Base-by-base conservation (phyloP, 176 grass and related monocot species). In the Melocanna baccifera region DNA sequence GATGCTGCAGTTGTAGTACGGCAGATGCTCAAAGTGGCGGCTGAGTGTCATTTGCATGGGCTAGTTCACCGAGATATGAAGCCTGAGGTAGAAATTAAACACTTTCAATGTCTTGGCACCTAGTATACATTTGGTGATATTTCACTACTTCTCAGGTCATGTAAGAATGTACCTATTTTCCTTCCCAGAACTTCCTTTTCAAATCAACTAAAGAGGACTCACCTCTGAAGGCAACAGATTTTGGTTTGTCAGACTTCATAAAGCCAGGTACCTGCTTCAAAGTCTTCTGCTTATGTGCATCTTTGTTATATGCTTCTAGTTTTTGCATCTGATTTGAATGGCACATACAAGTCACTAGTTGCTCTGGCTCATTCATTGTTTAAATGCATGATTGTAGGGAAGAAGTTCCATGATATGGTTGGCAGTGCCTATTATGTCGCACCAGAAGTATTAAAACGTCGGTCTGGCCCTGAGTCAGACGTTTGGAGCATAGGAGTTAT, bases 401-500 rank as follows among this genome's bases (percentile, higher is more conserved):
- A 87, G 57, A 99, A 92, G 86, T 99, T 99, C 48, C 86, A 85
- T 59, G 96, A 94, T 87, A 96, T 96, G 78, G 96, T 99, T 89
- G 96, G 96, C 52, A 99, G 96, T 90, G 96, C 93, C 25, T 96
- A 99, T 89, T 99, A 99, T 91, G 96, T 99, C 46, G 96, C 96
- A 52, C 96, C 96, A 42, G 96, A 99, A 90, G 96, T 99, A 53
- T 73, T 99, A 81, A 99, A 96, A 81, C 88, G 96, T 0, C 78
- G 87, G 23, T 99, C 96, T 30, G 96, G 96, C 14, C 96, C 96
- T 51, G 93, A 96, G 69, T 99, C 96, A 18, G 96, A 99, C 77
- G 96, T 99, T 80, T 99, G 96, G 96, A 99, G 96, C 81, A 99
- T 99, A 92, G 96, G 96, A 64, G 96, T 99, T 26, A 99, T 99